Percentiles rank a stretch among this genome's conserved stretches.
Evolutionary conservation across 805 yeast genomes (phyloP).

Genomic region (Starmerella tilneyi): DNA sequence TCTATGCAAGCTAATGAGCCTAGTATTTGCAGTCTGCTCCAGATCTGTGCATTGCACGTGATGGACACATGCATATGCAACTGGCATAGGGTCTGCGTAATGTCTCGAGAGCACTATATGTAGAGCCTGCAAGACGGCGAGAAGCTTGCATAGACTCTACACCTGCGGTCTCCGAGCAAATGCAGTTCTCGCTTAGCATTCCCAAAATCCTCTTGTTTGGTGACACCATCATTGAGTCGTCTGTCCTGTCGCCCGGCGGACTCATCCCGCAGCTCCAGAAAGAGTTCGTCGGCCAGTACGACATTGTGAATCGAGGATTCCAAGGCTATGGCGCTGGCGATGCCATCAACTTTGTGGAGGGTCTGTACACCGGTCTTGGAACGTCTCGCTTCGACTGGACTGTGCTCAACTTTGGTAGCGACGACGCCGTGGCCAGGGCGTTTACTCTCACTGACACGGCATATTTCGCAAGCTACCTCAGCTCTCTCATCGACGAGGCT

Average conservation of each 20-base stretch:
- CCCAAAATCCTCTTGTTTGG: slow-evolving; percentile 50
- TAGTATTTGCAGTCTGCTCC: no score
- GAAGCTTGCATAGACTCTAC: not conserved
- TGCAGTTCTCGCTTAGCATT: not conserved
- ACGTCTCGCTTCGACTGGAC: slow-evolving; percentile 33
- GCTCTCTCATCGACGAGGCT: slow-evolving; percentile 34
- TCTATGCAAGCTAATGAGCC: no score
- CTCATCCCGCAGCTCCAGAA: slow-evolving; percentile 43
- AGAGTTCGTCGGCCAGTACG: slow-evolving; percentile 46
- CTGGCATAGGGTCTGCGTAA: no score
- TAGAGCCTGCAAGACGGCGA: not conserved
- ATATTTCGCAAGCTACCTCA: slow-evolving; percentile 29
- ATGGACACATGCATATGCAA: not conserved
- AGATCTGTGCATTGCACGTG: no score
- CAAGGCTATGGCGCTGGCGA: slow-evolving; percentile 65
- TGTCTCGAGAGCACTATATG: not conserved
- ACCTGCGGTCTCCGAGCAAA: not conserved
- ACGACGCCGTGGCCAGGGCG: slow-evolving; percentile 51
- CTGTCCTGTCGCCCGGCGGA: slow-evolving; percentile 35
- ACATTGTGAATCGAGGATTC: slow-evolving; percentile 64
- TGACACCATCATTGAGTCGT: slow-evolving; percentile 59
- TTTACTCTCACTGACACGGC: slow-evolving; percentile 35
- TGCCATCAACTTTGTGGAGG: slow-evolving; percentile 34
- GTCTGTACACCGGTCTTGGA: slow-evolving; percentile 37
- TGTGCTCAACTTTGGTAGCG: slow-evolving; percentile 69